phyloP scores from a whole-genome alignment of 345 rosid species.

The Citrus trifoliata region DNA sequence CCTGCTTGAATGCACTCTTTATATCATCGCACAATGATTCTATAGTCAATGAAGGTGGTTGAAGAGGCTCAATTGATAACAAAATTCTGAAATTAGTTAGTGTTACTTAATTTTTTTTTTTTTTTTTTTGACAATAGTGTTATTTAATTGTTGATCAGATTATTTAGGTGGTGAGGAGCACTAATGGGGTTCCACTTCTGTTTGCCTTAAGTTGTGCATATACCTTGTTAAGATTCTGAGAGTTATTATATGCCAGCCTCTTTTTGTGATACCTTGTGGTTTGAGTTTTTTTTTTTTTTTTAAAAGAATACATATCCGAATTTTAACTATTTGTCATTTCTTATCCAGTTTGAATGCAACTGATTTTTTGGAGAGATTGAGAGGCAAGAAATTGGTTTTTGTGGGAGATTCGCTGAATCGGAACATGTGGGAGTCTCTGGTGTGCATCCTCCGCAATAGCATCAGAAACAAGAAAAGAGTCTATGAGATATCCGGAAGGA shows the following conservation, averaged over 20 bases:
- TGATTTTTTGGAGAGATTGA: conserved; percentile 70
- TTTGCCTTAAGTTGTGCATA: background rate
- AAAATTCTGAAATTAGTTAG: background rate
- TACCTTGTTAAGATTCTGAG: background rate
- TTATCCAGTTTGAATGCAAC: conserved; percentile 65
- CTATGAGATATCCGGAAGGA: conserved; percentile 69
- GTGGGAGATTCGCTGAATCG: conserved; percentile 86
- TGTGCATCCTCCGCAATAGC: conserved; percentile 72
- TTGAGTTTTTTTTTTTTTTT: background rate
- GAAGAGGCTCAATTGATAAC: background rate
- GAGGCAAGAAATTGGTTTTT: conserved; percentile 80
- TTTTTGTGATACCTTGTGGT: background rate
- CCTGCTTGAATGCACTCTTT: background rate
- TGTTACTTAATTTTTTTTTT: background rate
- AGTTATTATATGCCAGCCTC: background rate
- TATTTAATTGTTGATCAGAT: background rate
- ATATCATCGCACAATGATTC: background rate
- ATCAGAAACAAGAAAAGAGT: conserved; percentile 62
- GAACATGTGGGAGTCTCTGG: conserved; percentile 96
- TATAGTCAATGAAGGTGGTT: background rate
- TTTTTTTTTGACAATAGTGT: background rate
- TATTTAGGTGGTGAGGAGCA: background rate
- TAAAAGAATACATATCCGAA: background rate
- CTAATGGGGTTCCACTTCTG: background rate
- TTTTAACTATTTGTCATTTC: conserved; percentile 5